Base-by-base conservation (phyloP, 306 rosid species). In the Prinsepia uniflora region DNA sequence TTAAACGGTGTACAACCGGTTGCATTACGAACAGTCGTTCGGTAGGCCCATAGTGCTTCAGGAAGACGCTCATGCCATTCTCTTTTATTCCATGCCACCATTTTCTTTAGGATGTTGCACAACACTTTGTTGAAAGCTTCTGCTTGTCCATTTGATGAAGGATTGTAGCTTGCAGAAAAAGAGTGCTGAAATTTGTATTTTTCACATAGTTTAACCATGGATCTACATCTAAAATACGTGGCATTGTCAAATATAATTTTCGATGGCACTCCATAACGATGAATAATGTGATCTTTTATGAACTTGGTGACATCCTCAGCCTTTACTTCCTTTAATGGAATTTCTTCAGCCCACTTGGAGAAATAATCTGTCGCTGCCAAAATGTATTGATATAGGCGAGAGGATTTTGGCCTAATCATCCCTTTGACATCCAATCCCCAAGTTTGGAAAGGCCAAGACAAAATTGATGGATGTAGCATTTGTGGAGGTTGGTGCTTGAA, bases 1-100 rank as follows among this genome's bases (percentile, higher is more conserved):
- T 8, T 66, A 8, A 22, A 66, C 1, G 71, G 71, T 15, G 67
- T 63, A 6, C 67, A 63, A 6, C 67, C 45, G 1, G 67, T 63
- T 15, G 67, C 15, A 1, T 14, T 36, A 6, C n/a, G 65, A 24
- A 60, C 20, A 5, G 65, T 60, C 0, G 45, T 60, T 13, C 65
- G 11, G 12, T 60, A 60, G 6, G 45, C 65, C 45, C 17, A 63
- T 17, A 63, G 2, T 7, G 50, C 50, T 7, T 63, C 34, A 3
- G 10, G 49, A 6, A 63, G 34, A 9, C 4, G 49, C n/a, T 63
- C 49, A 8, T 63, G 67, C 67, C 67, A 63, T 7, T 63, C 50
- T 17, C 15, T 63, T 42, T 40, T 63, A 4, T 63, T 63, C 20
- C 10, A 8, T 1, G 50, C 4, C 30, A 42, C 24, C 50, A 41